A percentile compares a stretch with the other conserved stretches of the same genome.
Evolutionary conservation across 257 asterid species (phyloP).

Genomic region (Perilla frutescens): DNA sequence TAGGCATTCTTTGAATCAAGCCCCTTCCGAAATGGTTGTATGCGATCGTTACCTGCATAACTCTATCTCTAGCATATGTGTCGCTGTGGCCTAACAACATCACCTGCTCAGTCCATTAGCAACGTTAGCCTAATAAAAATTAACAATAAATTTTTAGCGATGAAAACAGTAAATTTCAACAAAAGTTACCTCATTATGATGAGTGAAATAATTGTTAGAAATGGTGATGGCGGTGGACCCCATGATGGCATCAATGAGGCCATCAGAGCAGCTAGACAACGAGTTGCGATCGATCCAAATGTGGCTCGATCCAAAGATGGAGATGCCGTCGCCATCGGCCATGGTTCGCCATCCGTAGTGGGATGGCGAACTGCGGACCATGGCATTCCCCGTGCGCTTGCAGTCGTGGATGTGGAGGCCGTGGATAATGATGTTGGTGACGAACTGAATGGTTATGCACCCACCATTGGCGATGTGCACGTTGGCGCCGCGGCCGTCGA

Average conservation of each 20-base stretch:
- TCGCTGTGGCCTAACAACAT: constrained; percentile 55
- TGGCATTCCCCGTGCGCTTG: constrained; percentile 74
- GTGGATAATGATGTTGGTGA: constrained; percentile 79
- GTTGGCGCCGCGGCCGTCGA: constrained; percentile 81
- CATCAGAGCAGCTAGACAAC: constrained; percentile 78
- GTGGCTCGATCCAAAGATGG: constrained; percentile 76
- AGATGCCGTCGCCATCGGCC: constrained; percentile 92
- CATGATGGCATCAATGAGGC: constrained; percentile 85
- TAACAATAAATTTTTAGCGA: neutral
- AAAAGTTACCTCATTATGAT: constrained; percentile 74
- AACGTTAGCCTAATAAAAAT: neutral
- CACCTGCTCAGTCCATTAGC: constrained; percentile 34
- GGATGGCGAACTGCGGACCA: constrained; percentile 78
- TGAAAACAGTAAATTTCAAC: neutral
- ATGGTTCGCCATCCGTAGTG: constrained; percentile 88
- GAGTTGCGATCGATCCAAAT: constrained; percentile 91
- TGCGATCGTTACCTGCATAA: constrained; percentile 60
- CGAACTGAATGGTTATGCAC: constrained; percentile 71
- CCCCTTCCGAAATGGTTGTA: constrained; percentile 59
- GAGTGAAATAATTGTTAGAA: constrained; percentile 82
- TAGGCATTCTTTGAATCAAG: constrained; percentile 58
- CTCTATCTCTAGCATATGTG: constrained; percentile 44
- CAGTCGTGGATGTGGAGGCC: constrained; percentile 86
- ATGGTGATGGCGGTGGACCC: constrained; percentile 92
- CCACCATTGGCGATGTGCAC: constrained; percentile 85